Base-by-base conservation (phyloP, 768 basidiomycete genomes). In the Mycena maculata region DNA sequence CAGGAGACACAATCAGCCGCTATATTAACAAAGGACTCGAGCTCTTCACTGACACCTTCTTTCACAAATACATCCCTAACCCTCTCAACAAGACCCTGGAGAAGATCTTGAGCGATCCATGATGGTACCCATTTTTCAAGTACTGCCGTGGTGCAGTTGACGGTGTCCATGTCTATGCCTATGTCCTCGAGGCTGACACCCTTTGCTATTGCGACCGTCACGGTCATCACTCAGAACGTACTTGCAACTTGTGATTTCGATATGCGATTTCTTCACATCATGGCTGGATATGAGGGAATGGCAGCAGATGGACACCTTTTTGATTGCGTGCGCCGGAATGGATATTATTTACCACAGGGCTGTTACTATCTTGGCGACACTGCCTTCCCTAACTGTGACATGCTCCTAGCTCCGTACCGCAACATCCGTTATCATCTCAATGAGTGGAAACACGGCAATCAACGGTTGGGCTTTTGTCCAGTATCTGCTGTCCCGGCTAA, bases 281-380 rank as follows among this genome's bases (percentile, higher is more conserved):
- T 81, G 8, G 56, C 70, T 15, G 76, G 80, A 10, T 82, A 79
- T 76, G 80, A 82, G 47, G 79, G 80, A 0, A 77, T 74, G 52
- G 74, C 74, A 2, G 70, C 78, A 22, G 79, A 82, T 72, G 69
- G 72, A 10, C 28, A 63, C 1, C 63, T 79, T 0, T 81, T 60
- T 70, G 66, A 74, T n/a, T 48, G 73, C 70, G 75, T 72, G 4
- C 58, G 61, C 1, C 13, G 23, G 2, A 36, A 60, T 6, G 66
- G 68, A 27, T 67, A 78, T 2, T n/a, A 33, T 3, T 66, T 79
- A 9, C 67, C 71, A 1, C 16, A 33, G 0, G 74, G 75, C 0
- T 54, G 64, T 13, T 77, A 73, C 44, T 71, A 75, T 45, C 58
- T 79, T 68, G 71, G 12, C n/a, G 71, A 72, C 55, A 74, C 74